These are phyloP conservation scores for Deinandra increscens DNA, from an alignment of 129 eudicot species.

Conservation along the genomic window DNA sequence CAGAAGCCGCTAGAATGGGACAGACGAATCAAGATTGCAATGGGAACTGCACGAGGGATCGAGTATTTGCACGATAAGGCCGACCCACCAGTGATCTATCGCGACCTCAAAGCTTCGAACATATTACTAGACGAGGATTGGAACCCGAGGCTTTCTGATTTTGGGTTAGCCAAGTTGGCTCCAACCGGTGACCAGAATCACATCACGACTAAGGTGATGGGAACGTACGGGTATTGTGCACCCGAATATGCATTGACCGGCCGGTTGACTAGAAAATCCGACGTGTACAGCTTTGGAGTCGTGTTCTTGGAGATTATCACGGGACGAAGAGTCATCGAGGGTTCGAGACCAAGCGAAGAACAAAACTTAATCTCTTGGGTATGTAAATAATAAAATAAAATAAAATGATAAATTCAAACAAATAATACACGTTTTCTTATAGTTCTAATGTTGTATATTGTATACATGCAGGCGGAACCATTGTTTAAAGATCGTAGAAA, in stretches of 20 bases:
- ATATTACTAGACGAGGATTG: conserved; percentile 69
- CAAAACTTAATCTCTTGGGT: conserved; percentile 89
- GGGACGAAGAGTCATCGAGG: conserved; percentile 81
- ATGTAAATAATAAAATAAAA: conserved; percentile 2
- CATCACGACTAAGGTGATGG: conserved; percentile 85
- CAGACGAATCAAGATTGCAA: conserved; percentile 78
- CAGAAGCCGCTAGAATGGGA: conserved; percentile 72
- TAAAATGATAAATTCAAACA: too few species aligned
- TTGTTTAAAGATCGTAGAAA: conserved; percentile 62
- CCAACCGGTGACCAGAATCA: conserved; percentile 65
- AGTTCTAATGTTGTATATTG: background rate
- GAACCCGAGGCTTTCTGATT: conserved; percentile 83
- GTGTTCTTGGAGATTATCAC: conserved; percentile 90
- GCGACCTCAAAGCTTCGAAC: conserved; percentile 90
- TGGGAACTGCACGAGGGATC: conserved; percentile 84
- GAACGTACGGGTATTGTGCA: conserved; percentile 93
- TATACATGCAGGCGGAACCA: conserved; percentile 66
- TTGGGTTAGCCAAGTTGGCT: conserved; percentile 86
- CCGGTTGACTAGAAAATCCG: conserved; percentile 72
- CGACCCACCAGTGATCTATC: conserved; percentile 77
- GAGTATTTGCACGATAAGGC: conserved; percentile 83
- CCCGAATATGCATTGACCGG: conserved; percentile 95
- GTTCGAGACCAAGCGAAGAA: conserved; percentile 64
- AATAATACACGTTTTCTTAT: background rate
- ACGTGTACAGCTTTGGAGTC: conserved; percentile 92